Evolutionary conservation across 352 stramenopile species (phyloP).

Genomic region (Globisporangium uncinulatum): DNA sequence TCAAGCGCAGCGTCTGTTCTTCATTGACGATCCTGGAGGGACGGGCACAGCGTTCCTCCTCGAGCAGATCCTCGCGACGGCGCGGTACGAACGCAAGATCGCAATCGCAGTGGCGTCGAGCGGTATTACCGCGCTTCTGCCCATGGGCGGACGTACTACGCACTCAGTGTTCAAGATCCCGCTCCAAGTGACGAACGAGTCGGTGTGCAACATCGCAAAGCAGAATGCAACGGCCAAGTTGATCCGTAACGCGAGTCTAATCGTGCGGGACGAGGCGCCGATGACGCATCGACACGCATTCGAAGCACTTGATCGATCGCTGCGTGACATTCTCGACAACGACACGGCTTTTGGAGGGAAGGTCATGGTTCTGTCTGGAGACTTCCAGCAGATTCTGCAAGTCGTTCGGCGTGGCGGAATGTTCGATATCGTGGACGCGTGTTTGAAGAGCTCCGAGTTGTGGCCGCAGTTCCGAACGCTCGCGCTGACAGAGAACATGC

Average conservation of each 20-base stretch:
- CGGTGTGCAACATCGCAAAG: conserved; percentile 20
- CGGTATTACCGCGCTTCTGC: conserved; percentile 23
- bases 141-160: conserved; percentile 22
- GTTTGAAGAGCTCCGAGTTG: conserved; percentile 6
- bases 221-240: conserved; percentile 11
- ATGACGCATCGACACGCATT: conserved; percentile 13
- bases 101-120: conserved; percentile 22
- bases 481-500: too few relatives aligned
- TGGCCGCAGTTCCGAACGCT: conserved; percentile 2
- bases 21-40: conserved; percentile 23
- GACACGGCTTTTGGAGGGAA: conserved; percentile 21
- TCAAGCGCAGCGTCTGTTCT: conserved; percentile 17
- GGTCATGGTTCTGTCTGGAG: conserved; percentile 13
- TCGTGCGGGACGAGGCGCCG: conserved; percentile 11
- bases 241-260: conserved; percentile 6
- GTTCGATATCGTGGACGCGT: conserved; percentile 12
- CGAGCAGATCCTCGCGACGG: conserved; percentile 16
- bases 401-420: conserved; percentile 6
- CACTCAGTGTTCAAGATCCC: conserved; percentile 30
- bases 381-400: conserved; percentile 22
- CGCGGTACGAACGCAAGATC: conserved; percentile 12
- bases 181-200: conserved; percentile 11
- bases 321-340: conserved; percentile 12
- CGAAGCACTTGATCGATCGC: conserved; percentile 19
- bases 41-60: conserved; percentile 27